Percentiles rank a stretch among this genome's conserved stretches.
Evolutionary conservation across 129 eudicot genomes (phyloP).

Genomic region (Cynara cardunculus): DNA sequence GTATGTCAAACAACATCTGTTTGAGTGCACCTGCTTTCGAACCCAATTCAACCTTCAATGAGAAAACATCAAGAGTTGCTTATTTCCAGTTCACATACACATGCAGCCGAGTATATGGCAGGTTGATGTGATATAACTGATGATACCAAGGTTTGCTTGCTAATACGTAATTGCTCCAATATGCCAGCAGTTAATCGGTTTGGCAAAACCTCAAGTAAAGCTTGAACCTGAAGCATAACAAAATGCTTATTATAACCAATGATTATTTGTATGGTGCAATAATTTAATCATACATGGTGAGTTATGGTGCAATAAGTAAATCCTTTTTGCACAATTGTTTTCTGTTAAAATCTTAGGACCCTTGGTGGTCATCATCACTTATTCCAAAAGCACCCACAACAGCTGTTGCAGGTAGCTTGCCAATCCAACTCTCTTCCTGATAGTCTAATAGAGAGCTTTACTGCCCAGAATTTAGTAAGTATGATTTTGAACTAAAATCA

Average conservation of each 20-base stretch:
- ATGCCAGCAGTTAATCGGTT: conserved; percentile 81
- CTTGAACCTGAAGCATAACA: conserved; percentile 69
- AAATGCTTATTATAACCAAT: neutral
- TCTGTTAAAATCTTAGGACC: neutral
- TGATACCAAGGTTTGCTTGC: conserved; percentile 91
- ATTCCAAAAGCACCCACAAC: neutral
- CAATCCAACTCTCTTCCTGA: conserved; percentile 4
- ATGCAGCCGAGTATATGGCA: neutral
- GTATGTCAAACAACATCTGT: conserved; percentile 97
- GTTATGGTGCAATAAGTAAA: neutral
- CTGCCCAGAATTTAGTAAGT: conserved; percentile 16
- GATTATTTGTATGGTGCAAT: conserved; percentile 2
- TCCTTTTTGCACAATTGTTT: neutral
- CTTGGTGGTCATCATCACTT: neutral
- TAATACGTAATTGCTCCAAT: conserved; percentile 87
- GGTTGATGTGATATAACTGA: neutral
- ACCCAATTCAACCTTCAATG: conserved; percentile 79
- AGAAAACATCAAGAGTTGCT: neutral
- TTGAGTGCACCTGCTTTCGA: conserved; percentile 91
- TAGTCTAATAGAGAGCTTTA: neutral
- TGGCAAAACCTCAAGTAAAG: conserved; percentile 89
- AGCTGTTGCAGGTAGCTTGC: neutral
- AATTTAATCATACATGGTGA: neutral
- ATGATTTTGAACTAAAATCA: neutral
- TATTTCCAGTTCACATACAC: conserved; percentile 7